Conservation (phyloP, 2,329 filamentous ascomycete species). For the Aaosphaeria pasadenensis region DNA sequence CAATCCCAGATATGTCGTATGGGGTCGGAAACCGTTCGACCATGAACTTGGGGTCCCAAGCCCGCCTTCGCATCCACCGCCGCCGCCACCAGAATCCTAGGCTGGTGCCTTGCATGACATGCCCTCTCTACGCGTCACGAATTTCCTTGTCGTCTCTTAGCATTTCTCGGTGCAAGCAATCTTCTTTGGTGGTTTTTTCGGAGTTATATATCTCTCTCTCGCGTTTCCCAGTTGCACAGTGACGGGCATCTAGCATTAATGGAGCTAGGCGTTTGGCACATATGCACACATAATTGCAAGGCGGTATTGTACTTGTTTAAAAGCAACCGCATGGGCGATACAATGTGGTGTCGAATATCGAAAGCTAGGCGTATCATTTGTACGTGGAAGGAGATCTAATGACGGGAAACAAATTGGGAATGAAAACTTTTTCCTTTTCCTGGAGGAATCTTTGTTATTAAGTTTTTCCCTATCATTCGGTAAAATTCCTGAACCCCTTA, state of each 20-base stretch:
- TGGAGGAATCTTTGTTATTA: too few relatives aligned
- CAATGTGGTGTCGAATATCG: too few relatives aligned
- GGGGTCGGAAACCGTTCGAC: constrained; percentile 14
- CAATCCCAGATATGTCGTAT: constrained; percentile 10
- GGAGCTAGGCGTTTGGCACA: constrained; percentile 10
- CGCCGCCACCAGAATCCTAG: background rate
- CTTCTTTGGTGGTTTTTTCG: too few relatives aligned
- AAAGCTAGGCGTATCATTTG: too few relatives aligned
- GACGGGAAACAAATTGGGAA: too few relatives aligned
- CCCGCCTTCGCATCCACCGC: constrained; percentile 5
- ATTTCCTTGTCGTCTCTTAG: constrained; percentile 11
- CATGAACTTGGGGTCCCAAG: constrained; percentile 11
- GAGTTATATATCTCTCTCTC: too few relatives aligned
- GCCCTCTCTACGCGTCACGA: constrained; percentile 11
- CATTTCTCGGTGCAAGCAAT: constrained; percentile 16
- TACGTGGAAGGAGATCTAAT: too few relatives aligned
- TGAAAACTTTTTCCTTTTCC: too few relatives aligned
- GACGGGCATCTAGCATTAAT: constrained; percentile 7
- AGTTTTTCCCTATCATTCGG: too few relatives aligned
- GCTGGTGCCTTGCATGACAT: background rate
- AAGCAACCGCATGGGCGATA: too few relatives aligned
- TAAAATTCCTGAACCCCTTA: too few relatives aligned
- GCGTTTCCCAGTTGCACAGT: constrained; percentile 1
- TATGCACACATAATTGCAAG: background rate
- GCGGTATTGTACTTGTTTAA: too few relatives aligned